A percentile compares a stretch with the other conserved stretches of the same genome.
Conservation (phyloP, 257 asterid species). For the Haberlea rhodopensis region DNA sequence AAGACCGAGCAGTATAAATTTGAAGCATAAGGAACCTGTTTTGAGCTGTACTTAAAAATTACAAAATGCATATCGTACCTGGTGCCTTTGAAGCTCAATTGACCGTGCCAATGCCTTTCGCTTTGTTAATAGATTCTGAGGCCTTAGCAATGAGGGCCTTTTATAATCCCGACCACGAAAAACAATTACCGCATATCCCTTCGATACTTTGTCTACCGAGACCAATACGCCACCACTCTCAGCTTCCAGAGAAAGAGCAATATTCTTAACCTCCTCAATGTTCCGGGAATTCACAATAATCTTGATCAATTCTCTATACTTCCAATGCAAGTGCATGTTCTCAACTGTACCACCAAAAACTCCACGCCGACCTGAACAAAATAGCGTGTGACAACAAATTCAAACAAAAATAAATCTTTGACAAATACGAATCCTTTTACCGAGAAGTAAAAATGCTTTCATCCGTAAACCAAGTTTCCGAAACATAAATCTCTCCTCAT, state of each 20-base stretch:
- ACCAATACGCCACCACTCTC: conserved; percentile 96
- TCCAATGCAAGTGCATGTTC: conserved; percentile 99
- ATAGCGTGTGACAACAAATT: conserved; percentile 21
- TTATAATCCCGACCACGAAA: conserved; percentile 83
- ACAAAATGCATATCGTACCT: conserved; percentile 44
- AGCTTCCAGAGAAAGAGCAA: conserved; percentile 87
- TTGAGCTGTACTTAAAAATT: background rate
- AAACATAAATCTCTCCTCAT: conserved; percentile 96
- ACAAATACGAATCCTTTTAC: conserved; percentile 34
- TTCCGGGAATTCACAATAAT: conserved; percentile 74
- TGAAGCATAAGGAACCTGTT: conserved; percentile 15
- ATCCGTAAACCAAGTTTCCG: conserved; percentile 94
- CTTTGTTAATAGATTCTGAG: conserved; percentile 85
- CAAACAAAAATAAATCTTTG: conserved; percentile 17
- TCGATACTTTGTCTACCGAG: conserved; percentile 87
- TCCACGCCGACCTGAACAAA: conserved; percentile 90
- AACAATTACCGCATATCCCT: conserved; percentile 87
- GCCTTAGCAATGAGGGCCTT: conserved; percentile 72
- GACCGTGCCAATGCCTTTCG: conserved; percentile 97
- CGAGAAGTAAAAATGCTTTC: conserved; percentile 97
- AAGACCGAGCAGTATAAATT: background rate
- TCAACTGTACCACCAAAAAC: conserved; percentile 96
- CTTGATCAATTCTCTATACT: conserved; percentile 85
- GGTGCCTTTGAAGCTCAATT: conserved; percentile 87
- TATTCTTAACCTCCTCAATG: conserved; percentile 68